Base-by-base conservation (phyloP, 1,284 basidiomycete genomes). In the Papiliotrema laurentii region DNA sequence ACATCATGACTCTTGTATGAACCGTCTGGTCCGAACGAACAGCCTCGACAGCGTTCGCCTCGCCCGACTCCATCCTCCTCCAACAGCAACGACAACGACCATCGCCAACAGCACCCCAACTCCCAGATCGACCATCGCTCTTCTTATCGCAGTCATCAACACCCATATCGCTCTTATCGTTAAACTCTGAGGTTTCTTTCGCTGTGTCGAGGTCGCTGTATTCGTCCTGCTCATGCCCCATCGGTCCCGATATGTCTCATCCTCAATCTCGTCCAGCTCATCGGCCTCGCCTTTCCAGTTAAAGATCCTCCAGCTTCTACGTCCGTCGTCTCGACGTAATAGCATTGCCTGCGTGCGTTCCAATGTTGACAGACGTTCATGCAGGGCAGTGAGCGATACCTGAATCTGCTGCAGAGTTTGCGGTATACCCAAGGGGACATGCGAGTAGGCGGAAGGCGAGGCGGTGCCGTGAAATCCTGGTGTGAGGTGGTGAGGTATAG, bases 361-460 rank as follows among this genome's bases (percentile, higher is more conserved):
- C 18, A 93, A 74, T 5, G 79, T 78, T 58, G 89, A 85, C 25
- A 97, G 76, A 11, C 93, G 83, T 71, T 97, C 93, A 30, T 85
- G 86, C 33, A 97, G 79, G 1, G 92, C 91, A 1, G 89, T 86
- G 7, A 97, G 77, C 50, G 92, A 89, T 0, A 86, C 84, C 68
- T 97, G 93, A 34, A 74, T 74, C 47, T 67, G 64, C 50, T 71
- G 67, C 11, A 74, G 51, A 7, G 67, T 63, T 6, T 61, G 54
- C 1, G 69, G 59, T 11, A 72, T 54, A 43, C 63, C 65, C 25
- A 63, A 49, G 5, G 50, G 53, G 2, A 43, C 35, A 4, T 56
- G 56, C 5, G 65, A 65, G 27, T 67, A 75, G 11, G 75, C 75
- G 16, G 76, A 76, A 2, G 70, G 58, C 2, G 74, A 68, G 0